Evolutionary conservation across 2,329 filamentous ascomycete genomes (phyloP).

Genomic region (Penicillium aurantiogriseum): DNA sequence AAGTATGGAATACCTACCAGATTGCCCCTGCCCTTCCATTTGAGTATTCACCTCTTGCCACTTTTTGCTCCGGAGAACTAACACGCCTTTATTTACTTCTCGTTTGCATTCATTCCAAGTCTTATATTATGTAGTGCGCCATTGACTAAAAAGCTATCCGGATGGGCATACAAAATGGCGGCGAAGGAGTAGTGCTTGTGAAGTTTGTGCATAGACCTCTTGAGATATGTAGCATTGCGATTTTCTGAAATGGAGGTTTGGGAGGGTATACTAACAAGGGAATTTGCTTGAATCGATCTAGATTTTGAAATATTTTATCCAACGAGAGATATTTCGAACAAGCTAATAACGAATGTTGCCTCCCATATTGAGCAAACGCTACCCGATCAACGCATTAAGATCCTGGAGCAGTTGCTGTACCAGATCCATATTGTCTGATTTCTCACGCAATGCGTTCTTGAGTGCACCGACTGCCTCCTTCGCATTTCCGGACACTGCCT

Average conservation of each 20-base stretch:
- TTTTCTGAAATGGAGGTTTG: background rate
- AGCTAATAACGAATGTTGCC: background rate
- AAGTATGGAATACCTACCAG: background rate
- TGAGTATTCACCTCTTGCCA: background rate
- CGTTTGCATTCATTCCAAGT: background rate
- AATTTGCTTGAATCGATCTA: background rate
- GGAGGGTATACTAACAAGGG: background rate
- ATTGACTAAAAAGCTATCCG: background rate
- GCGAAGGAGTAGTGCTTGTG: no score
- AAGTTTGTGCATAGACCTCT: background rate
- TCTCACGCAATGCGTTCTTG: background rate
- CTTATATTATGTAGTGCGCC: background rate
- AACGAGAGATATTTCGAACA: background rate
- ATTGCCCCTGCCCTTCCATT: background rate
- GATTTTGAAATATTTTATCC: background rate
- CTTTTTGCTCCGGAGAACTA: background rate
- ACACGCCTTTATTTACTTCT: background rate
- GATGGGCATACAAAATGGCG: background rate
- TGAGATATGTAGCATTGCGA: background rate
- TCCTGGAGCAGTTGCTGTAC: background rate
- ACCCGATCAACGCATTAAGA: slow-evolving; percentile 4
- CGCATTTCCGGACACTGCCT: background rate
- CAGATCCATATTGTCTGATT: slow-evolving; percentile 3
- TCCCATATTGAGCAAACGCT: background rate
- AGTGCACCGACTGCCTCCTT: background rate